Percentiles rank a stretch among this genome's conserved stretches.
Evolutionary conservation across 306 rosid genomes (phyloP).

Genomic region (Gastrolobium bilobum): DNA sequence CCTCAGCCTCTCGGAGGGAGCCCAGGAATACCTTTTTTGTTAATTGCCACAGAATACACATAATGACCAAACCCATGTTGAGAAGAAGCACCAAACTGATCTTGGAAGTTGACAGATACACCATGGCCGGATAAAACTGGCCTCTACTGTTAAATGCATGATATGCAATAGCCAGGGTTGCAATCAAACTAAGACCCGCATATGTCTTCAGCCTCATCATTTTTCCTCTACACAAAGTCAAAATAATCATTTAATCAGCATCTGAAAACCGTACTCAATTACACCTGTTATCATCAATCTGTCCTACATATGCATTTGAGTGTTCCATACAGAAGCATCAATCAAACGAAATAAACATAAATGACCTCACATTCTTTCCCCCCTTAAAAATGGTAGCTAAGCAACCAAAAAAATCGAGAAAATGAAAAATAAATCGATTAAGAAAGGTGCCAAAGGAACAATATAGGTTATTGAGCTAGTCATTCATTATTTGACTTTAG

Average conservation of each 20-base stretch:
- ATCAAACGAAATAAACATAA: slow-evolving; percentile 1
- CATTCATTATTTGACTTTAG: neutral
- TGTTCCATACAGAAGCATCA: neutral
- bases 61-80: slow-evolving; percentile 92
- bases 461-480: slow-evolving; percentile 4
- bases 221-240: slow-evolving; percentile 48
- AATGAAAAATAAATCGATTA: neutral
- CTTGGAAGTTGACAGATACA: slow-evolving; percentile 95
- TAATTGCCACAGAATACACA: slow-evolving; percentile 93
- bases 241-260: slow-evolving; percentile 46
- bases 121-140: slow-evolving; percentile 98
- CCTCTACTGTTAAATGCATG: slow-evolving; percentile 97
- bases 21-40: slow-evolving; percentile 87
- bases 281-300: neutral
- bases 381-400: neutral
- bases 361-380: neutral
- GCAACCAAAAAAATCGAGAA: slow-evolving; percentile 22
- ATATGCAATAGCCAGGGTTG: slow-evolving; percentile 82
- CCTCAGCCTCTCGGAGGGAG: slow-evolving; percentile 96
- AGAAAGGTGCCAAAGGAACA: neutral
- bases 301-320: neutral
- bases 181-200: slow-evolving; percentile 89
- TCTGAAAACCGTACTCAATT: slow-evolving; percentile 36
- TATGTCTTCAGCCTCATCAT: slow-evolving; percentile 94
- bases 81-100: slow-evolving; percentile 94